These are phyloP conservation scores for Jasminum sambac DNA, from an alignment of 257 asterid genomes.

Conservation along the genomic window DNA sequence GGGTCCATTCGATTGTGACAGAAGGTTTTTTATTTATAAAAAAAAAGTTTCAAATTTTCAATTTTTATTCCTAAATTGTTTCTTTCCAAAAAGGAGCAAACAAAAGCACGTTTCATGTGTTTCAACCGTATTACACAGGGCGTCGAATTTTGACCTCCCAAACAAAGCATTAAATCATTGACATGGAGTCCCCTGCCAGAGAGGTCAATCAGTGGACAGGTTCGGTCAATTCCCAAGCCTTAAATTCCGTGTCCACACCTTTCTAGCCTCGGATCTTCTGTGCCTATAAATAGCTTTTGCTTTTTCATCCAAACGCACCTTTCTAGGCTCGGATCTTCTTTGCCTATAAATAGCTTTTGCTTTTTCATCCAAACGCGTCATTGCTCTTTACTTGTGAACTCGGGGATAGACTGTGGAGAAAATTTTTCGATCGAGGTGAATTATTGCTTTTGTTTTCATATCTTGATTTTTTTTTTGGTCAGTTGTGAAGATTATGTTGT, in stretches of 20 bases:
- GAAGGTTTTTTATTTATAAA: too few relatives aligned
- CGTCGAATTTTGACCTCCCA: slow-evolving; percentile 13
- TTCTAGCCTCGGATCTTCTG: slow-evolving; percentile 19
- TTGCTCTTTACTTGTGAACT: slow-evolving; percentile 23
- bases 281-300: slow-evolving; percentile 29
- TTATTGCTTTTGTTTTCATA: neutral
- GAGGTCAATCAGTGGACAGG: slow-evolving; percentile 39
- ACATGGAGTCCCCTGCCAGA: neutral
- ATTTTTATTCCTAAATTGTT: neutral
- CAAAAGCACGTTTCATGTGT: neutral
- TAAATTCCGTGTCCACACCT: slow-evolving; percentile 12
- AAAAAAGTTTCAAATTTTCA: neutral
- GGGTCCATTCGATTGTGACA: too few relatives aligned
- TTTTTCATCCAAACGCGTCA: neutral
- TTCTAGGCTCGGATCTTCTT: slow-evolving; percentile 20
- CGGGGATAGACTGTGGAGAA: neutral
- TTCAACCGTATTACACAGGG: neutral
- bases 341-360: slow-evolving; percentile 29
- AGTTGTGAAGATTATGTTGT: slow-evolving; percentile 27
- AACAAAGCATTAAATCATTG: slow-evolving; percentile 23
- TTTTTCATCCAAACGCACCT: neutral
- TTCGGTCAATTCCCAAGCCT: slow-evolving; percentile 29
- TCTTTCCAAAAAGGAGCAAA: neutral
- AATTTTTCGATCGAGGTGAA: slow-evolving; percentile 29
- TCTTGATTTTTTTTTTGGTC: slow-evolving; percentile 8